phyloP scores from a whole-genome alignment of 345 rosid genomes.

The Eucalyptus erythrocorys region DNA sequence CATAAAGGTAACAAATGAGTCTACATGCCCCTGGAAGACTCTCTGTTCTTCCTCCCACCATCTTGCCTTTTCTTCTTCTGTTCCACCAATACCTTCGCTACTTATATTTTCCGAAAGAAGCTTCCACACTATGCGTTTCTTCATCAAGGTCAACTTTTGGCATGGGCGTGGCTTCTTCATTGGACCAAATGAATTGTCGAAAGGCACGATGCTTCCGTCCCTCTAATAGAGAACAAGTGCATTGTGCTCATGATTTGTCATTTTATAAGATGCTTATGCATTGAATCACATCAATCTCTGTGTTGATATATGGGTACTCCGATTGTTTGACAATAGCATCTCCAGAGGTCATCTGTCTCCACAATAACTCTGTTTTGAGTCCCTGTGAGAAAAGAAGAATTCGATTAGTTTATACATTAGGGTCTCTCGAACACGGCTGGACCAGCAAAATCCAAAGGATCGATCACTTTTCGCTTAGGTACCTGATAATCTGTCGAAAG shows the following conservation, averaged over 20 bases:
- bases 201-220: slow-evolving; percentile 50
- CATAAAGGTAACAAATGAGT: slow-evolving; percentile 86
- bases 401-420: not conserved
- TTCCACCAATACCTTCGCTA: slow-evolving; percentile 61
- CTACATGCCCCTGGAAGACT: slow-evolving; percentile 60
- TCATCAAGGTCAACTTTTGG: slow-evolving; percentile 76
- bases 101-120: slow-evolving; percentile 54
- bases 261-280: slow-evolving; percentile 39
- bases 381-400: slow-evolving; percentile 18
- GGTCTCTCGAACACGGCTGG: not conserved
- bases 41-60: slow-evolving; percentile 87
- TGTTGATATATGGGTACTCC: slow-evolving; percentile 31
- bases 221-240: slow-evolving; percentile 34
- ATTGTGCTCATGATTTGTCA: slow-evolving; percentile 19
- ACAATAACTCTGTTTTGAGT: slow-evolving; percentile 15
- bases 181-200: slow-evolving; percentile 9
- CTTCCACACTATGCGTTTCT: slow-evolving; percentile 76
- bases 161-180: slow-evolving; percentile 35
- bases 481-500: slow-evolving; percentile 24
- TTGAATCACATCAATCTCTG: slow-evolving; percentile 12
- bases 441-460: not conserved
- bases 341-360: slow-evolving; percentile 9
- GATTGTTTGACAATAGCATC: slow-evolving; percentile 30
- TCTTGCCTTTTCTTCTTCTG: slow-evolving; percentile 41
- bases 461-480: not conserved